Evolutionary conservation across 2,329 filamentous ascomycete genomes (phyloP), one percentile per base, ranked within the genome.

Genomic region (Ophiosphaerella korrae): DNA sequence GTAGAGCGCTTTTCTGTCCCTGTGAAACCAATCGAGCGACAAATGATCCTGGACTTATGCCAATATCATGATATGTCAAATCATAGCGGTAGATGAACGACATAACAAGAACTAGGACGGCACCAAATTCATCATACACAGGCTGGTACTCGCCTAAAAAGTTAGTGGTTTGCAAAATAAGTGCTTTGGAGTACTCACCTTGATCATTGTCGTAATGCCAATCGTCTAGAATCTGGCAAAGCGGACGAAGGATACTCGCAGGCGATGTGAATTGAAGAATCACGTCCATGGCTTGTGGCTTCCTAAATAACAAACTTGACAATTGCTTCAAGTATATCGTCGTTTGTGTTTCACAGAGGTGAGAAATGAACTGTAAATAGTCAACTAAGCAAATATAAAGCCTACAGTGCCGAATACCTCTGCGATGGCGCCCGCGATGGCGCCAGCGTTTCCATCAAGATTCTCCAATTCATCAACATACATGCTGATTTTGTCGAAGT

Each of bases 361-460:
- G 84, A 18, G 83, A 80, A 63, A 92, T 82, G 29, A 89, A 81
- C 86, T 88, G 38, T 7, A 33, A 1, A 12, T n/a, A 6, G 23
- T 64, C 24, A 67, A 52, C 24, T 34, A 14, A 9, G 12, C 16
- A 7, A 12, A 16, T 32, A 21, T 24, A 11, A 14, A 12, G 5
- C 16, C 11, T 8, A 11, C 21, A 16, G n/a, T 16, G 23, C 31
- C 29, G 42, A 36, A 33, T 60, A 78, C 74, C 50, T 80, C 75
- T 23, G 75, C 73, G 8, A 81, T 57, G 24, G 92, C 92, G 53
- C 88, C 86, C 43, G 88, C 89, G 14, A 95, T 90, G 2, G 91
- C 90, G 2, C 90, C 91, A 2, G 90, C 90, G 71, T 97, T 97
- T 1, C 93, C 93, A 64, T 96, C 90, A 82, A 94, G 92, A 43